A percentile compares a stretch with the other conserved stretches of the same genome.
Evolutionary conservation across 495 filamentous ascomycete species (phyloP).

Genomic region (Tuber umbilicatum): DNA sequence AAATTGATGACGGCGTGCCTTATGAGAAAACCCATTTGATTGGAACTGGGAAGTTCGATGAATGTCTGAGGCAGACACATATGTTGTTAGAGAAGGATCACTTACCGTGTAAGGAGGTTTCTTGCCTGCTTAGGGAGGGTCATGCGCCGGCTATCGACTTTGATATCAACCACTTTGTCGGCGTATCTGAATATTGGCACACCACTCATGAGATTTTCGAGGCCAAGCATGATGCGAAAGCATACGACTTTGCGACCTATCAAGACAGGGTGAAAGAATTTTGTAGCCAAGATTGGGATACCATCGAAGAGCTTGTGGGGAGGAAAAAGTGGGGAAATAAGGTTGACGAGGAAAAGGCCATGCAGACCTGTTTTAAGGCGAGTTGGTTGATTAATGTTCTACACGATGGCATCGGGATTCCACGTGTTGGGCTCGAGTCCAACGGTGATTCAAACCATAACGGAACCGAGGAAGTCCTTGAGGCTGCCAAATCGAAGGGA

Average conservation of each 20-base stretch:
- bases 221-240: conserved; percentile 67
- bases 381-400: conserved; percentile 95
- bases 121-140: conserved; percentile 80
- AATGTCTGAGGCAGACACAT: conserved; percentile 73
- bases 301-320: conserved; percentile 59
- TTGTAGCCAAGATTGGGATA: conserved; percentile 73
- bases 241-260: conserved; percentile 88
- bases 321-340: conserved; percentile 68
- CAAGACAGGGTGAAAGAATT: conserved; percentile 77
- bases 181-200: conserved; percentile 98
- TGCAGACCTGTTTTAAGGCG: conserved; percentile 93
- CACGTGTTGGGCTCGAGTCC: conserved; percentile 74
- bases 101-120: conserved; percentile 69
- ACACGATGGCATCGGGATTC: conserved; percentile 91
- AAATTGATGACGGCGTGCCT: conserved; percentile 44
- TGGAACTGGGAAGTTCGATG: conserved; percentile 78
- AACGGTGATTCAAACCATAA: conserved; percentile 53
- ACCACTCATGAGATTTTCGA: conserved; percentile 94
- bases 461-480: conserved; percentile 60
- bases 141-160: conserved; percentile 97
- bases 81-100: conserved; percentile 81
- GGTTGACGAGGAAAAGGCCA: conserved; percentile 63
- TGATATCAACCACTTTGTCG: conserved; percentile 94
- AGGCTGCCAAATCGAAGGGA: conserved; percentile 65
- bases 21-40: conserved; percentile 50